phyloP scores from a whole-genome alignment of 2,329 filamentous ascomycete species.

The Fusarium secorum region DNA sequence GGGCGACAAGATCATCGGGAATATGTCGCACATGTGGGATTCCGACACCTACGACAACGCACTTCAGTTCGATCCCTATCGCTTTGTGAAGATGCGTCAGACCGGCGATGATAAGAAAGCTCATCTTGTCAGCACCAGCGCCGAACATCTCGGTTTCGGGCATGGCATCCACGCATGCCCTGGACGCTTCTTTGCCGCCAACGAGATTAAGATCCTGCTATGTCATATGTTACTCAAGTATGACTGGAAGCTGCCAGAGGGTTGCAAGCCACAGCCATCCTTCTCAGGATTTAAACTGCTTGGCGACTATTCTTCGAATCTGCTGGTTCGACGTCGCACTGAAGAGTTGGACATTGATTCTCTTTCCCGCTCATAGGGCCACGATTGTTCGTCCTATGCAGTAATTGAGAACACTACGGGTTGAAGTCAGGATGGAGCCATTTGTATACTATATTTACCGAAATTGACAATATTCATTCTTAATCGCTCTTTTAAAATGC shows the following conservation, averaged over 20 bases:
- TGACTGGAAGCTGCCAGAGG: constrained; percentile 44
- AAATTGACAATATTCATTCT: not conserved
- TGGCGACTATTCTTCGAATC: not conserved
- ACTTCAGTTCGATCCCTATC: constrained; percentile 54
- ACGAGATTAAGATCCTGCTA: constrained; percentile 61
- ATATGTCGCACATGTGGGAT: not conserved
- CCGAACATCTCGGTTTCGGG: constrained; percentile 59
- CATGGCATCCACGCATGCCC: constrained; percentile 62
- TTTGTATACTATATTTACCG: not conserved
- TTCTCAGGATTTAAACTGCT: fast-evolving
- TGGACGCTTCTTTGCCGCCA: constrained; percentile 62
- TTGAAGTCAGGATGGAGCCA: not conserved
- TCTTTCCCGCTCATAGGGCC: fast-evolving
- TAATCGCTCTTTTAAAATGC: not conserved
- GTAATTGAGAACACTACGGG: fast-evolving
- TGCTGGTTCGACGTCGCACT: not conserved
- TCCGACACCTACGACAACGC: not conserved
- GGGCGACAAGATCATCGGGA: not conserved
- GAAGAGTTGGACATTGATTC: not conserved
- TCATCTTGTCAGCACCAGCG: constrained; percentile 60
- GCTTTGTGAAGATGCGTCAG: constrained; percentile 53
- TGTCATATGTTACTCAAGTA: constrained; percentile 59
- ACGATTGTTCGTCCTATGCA: not conserved
- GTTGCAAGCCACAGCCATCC: fast-evolving
- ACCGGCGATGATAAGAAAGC: constrained; percentile 39